These are phyloP conservation scores for Corynascus novoguineensis DNA, from an alignment of 495 filamentous ascomycete species.

Conservation along the genomic window DNA sequence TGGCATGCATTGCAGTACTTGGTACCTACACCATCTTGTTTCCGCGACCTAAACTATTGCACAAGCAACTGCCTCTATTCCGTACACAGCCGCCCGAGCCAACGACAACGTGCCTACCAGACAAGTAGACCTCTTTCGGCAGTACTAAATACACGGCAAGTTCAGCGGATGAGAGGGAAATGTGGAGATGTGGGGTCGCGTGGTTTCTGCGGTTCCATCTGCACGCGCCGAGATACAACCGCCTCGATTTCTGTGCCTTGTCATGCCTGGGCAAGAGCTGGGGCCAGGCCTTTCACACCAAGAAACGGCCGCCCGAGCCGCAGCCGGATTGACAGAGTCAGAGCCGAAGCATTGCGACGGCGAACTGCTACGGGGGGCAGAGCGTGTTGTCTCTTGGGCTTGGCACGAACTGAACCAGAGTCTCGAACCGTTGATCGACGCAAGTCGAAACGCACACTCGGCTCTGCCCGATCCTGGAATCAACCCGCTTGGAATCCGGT, in stretches of 20 bases:
- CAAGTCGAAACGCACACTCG: not conserved
- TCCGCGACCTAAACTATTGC: too few relatives aligned
- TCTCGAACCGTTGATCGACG: slow-evolving; percentile 1
- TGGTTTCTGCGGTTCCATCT: not conserved
- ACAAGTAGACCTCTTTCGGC: too few relatives aligned
- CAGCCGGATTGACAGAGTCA: slow-evolving; percentile 17
- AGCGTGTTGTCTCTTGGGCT: not conserved
- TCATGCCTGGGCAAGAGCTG: not conserved
- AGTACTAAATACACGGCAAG: not conserved
- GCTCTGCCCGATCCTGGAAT: not conserved
- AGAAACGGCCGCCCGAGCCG: not conserved
- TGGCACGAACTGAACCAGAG: not conserved
- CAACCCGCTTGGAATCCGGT: not conserved
- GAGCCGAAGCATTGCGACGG: slow-evolving; percentile 1
- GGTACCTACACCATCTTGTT: too few relatives aligned
- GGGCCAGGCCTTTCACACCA: too few relatives aligned
- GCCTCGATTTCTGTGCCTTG: not conserved
- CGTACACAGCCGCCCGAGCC: too few relatives aligned
- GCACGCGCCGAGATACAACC: not conserved
- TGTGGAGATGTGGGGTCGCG: not conserved
- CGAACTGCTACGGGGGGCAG: too few relatives aligned
- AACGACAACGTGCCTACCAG: too few relatives aligned
- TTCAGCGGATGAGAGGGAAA: not conserved
- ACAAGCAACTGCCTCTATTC: too few relatives aligned
- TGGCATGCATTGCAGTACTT: not conserved